phyloP scores from a whole-genome alignment of 805 yeast genomes.

The Suhomyces vadensis region DNA sequence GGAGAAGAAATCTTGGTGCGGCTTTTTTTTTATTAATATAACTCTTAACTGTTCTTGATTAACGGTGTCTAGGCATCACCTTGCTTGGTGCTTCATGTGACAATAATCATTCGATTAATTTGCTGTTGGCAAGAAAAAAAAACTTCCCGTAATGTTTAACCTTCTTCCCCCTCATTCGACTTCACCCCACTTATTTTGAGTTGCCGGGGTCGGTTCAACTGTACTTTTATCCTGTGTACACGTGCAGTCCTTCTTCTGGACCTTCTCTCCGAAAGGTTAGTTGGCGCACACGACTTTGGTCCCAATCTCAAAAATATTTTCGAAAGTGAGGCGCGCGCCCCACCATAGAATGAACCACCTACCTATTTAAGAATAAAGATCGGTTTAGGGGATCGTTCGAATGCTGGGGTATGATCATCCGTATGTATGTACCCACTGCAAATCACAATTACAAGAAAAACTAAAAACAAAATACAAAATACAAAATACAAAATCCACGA shows the following conservation, averaged over 20 bases:
- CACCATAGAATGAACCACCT: not conserved
- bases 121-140: too few relatives aligned
- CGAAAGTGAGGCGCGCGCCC: slow-evolving; percentile 1
- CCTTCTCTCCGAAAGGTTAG: not conserved
- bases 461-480: not conserved
- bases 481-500: not conserved
- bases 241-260: too few relatives aligned
- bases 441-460: not conserved
- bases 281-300: not conserved
- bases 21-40: too few relatives aligned
- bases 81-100: not conserved
- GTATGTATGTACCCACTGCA: too few relatives aligned
- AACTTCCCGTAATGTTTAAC: not conserved
- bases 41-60: too few relatives aligned
- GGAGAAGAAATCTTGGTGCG: too few relatives aligned
- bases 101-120: too few relatives aligned
- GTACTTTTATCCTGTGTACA: not conserved
- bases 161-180: too few relatives aligned
- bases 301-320: not conserved
- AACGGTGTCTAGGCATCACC: not conserved
- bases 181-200: not conserved
- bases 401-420: slow-evolving; percentile 2
- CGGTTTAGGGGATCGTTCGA: not conserved
- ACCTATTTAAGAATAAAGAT: not conserved
- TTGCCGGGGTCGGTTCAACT: not conserved